Conservation (phyloP, 192 early-diverging fungal genomes). For the Coemansia sp. region DNA sequence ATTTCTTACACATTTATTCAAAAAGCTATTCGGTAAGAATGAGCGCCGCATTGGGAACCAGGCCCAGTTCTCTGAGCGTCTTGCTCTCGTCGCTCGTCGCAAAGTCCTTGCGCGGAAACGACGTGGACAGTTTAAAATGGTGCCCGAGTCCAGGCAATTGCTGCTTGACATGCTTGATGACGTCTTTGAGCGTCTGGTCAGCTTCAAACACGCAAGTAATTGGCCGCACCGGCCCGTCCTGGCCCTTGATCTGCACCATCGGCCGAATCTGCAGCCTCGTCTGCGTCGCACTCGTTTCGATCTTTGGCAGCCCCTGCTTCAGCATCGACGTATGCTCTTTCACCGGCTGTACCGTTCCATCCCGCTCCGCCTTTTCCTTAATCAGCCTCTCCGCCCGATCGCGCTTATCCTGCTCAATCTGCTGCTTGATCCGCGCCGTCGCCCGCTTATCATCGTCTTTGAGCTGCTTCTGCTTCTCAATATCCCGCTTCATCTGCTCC, state of each 20-base stretch:
- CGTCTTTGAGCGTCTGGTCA: constrained; percentile 56
- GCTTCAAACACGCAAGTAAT: constrained; percentile 62
- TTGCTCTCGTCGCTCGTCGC: constrained; percentile 53
- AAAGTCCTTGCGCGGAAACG: constrained; percentile 69
- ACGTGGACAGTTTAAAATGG: constrained; percentile 60
- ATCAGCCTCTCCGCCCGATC: constrained; percentile 59
- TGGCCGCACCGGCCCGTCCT: constrained; percentile 31
- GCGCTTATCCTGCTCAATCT: constrained; percentile 68
- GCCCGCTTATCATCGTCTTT: constrained; percentile 69
- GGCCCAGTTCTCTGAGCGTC: constrained; percentile 64
- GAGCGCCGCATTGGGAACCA: constrained; percentile 66
- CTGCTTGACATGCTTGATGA: constrained; percentile 56
- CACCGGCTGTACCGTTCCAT: neutral
- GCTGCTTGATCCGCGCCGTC: constrained; percentile 58
- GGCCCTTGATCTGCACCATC: constrained; percentile 30
- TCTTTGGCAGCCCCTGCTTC: constrained; percentile 25
- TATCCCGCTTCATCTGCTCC: constrained; percentile 59
- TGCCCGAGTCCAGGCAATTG: constrained; percentile 25
- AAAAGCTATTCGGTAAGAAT: constrained; percentile 41
- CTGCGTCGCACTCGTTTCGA: constrained; percentile 38
- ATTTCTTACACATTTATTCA: neutral
- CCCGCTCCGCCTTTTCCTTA: constrained; percentile 39
- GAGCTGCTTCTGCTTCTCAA: constrained; percentile 61
- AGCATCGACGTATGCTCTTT: constrained; percentile 16
- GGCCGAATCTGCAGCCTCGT: constrained; percentile 68